Evolutionary conservation across 2,329 filamentous ascomycete species (phyloP).

Genomic region (Phialocephala sp.): DNA sequence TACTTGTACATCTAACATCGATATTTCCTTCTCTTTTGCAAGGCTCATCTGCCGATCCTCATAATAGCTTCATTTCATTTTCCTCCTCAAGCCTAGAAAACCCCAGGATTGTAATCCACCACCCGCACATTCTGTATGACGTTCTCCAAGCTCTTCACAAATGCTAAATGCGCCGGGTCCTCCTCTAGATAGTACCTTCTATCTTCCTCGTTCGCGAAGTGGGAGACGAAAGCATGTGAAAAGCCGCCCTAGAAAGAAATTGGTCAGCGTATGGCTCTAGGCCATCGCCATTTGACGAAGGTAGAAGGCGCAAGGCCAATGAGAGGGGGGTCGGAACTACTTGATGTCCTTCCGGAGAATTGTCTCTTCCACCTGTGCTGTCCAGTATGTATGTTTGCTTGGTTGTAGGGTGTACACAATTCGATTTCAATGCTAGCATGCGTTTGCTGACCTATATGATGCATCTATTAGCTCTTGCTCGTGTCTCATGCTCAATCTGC

Average conservation of each 20-base stretch:
- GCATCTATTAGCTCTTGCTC: not conserved
- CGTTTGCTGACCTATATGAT: constrained; percentile 55
- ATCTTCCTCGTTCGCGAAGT: constrained; percentile 68
- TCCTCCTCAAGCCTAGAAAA: constrained; percentile 46
- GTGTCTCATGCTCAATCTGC: not conserved
- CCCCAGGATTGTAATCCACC: constrained; percentile 63
- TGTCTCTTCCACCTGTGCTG: constrained; percentile 64
- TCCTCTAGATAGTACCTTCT: constrained; percentile 70
- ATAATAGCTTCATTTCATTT: not conserved
- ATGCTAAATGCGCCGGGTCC: constrained; percentile 68
- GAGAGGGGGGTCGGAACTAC: constrained; percentile 47
- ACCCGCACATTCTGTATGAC: constrained; percentile 61
- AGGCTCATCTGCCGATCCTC: not conserved
- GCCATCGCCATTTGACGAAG: not conserved
- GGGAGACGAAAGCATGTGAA: constrained; percentile 71
- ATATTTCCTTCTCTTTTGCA: constrained; percentile 4
- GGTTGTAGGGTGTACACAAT: constrained; percentile 64
- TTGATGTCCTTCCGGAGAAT: constrained; percentile 64
- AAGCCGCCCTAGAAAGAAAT: constrained; percentile 57
- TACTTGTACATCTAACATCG: not conserved
- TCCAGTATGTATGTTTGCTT: constrained; percentile 65
- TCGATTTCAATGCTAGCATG: constrained; percentile 61
- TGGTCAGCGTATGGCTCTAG: constrained; percentile 4
- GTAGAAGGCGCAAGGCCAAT: not conserved
- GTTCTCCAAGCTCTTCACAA: constrained; percentile 56